These are phyloP conservation scores for Ricinus communis DNA, from an alignment of 345 rosid genomes.

Conservation along the genomic window DNA sequence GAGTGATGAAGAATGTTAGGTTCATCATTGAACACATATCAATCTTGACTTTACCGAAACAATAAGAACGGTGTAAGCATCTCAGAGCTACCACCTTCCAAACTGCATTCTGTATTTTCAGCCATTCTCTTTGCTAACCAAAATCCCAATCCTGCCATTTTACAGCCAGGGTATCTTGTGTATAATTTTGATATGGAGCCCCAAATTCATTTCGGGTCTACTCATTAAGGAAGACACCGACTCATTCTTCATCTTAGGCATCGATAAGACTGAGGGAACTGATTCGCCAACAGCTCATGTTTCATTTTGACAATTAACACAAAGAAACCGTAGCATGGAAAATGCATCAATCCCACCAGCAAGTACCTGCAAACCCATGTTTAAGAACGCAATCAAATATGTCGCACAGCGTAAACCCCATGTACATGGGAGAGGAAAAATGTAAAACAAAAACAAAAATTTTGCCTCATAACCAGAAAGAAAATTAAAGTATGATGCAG, in stretches of 20 bases:
- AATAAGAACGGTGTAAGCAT: not conserved
- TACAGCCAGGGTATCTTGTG: not conserved
- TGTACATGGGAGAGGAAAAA: not conserved
- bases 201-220: not conserved
- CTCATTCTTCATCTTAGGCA: constrained; percentile 9
- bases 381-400: not conserved
- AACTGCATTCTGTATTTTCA: not conserved
- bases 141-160: too few relatives aligned
- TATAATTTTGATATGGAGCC: not conserved
- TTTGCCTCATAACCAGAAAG: not conserved
- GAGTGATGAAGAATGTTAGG: not conserved
- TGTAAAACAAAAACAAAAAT: not conserved
- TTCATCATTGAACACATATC: not conserved
- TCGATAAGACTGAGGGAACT: constrained; percentile 40
- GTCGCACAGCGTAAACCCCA: not conserved
- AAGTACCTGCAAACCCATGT: constrained; percentile 47
- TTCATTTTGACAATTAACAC: constrained; percentile 40
- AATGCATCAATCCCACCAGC: constrained; percentile 49
- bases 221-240: not conserved
- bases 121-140: too few relatives aligned
- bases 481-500: not conserved
- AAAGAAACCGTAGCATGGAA: constrained; percentile 57
- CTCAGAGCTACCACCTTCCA: not conserved
- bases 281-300: constrained; percentile 43
- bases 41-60: not conserved